These are phyloP conservation scores for Tolypocladium ovalisporum DNA, from an alignment of 2,329 filamentous ascomycete species.

Conservation along the genomic window DNA sequence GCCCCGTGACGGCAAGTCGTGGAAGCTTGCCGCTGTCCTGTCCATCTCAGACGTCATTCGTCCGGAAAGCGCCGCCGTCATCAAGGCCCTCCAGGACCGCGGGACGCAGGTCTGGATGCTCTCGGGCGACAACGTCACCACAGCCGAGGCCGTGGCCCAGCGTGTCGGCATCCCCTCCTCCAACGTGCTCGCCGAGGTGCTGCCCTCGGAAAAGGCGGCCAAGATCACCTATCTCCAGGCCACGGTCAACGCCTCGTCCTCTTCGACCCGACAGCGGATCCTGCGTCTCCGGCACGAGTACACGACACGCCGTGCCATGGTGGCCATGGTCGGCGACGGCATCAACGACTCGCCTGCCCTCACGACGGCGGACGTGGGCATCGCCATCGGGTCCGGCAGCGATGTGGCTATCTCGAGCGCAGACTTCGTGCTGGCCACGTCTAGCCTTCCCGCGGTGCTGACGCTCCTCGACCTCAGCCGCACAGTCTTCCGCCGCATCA, in stretches of 20 bases:
- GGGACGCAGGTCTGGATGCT: slow-evolving; percentile 82
- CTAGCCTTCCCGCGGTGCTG: slow-evolving; percentile 57
- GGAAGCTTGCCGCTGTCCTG: slow-evolving; percentile 52
- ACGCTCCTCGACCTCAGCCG: slow-evolving; percentile 62
- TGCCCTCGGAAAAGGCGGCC: slow-evolving; percentile 72
- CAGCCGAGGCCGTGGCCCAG: slow-evolving; percentile 66
- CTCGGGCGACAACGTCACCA: slow-evolving; percentile 81
- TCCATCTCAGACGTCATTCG: slow-evolving; percentile 75
- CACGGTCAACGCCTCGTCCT: slow-evolving; percentile 27
- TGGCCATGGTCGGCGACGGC: slow-evolving; percentile 83
- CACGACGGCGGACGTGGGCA: slow-evolving; percentile 68
- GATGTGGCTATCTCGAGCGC: slow-evolving; percentile 76
- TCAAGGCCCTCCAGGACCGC: slow-evolving; percentile 51
- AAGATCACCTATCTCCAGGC: slow-evolving; percentile 55
- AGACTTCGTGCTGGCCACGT: slow-evolving; percentile 71
- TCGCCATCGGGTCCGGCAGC: slow-evolving; percentile 73
- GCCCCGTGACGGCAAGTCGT: slow-evolving; percentile 15
- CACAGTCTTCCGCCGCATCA: slow-evolving; percentile 65
- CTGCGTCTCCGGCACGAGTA: slow-evolving; percentile 9
- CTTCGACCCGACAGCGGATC: neutral
- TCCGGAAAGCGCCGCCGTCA: slow-evolving; percentile 54
- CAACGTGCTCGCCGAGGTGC: slow-evolving; percentile 78
- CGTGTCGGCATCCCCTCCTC: slow-evolving; percentile 61
- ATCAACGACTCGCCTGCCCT: slow-evolving; percentile 84
- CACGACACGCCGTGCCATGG: slow-evolving; percentile 31